A percentile compares a stretch with the other conserved stretches of the same genome.
These are phyloP conservation scores for Zanthoxylum bungeanum DNA, from an alignment of 345 rosid genomes.

Conservation along the genomic window DNA sequence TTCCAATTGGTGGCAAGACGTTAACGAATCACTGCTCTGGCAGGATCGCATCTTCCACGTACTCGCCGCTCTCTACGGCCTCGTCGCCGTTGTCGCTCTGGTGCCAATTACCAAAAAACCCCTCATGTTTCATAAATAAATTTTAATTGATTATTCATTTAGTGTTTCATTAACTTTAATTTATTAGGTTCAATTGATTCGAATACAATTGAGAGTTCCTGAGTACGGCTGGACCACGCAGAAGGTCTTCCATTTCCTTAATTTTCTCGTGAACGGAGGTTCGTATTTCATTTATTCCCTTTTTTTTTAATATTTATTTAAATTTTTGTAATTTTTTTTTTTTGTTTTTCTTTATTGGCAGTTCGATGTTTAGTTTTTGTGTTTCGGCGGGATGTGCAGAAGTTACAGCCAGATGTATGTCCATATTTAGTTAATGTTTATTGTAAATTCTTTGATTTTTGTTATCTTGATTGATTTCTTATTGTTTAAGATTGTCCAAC, in stretches of 20 bases:
- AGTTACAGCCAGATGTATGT: constrained; percentile 56
- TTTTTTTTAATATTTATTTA: not conserved
- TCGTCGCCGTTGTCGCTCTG: constrained; percentile 72
- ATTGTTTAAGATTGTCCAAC: constrained; percentile 58
- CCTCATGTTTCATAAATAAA: no score
- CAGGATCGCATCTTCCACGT: constrained; percentile 80
- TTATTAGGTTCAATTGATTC: constrained; percentile 68
- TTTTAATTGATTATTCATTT: no score
- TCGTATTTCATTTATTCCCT: constrained; percentile 14
- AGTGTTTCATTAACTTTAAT: not conserved
- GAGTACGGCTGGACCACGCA: constrained; percentile 98
- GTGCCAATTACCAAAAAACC: no score
- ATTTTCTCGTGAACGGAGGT: constrained; percentile 92
- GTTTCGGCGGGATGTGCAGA: constrained; percentile 61
- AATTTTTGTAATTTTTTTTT: not conserved
- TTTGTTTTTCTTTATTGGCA: constrained; percentile 25
- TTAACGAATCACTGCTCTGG: constrained; percentile 66
- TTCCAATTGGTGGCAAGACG: constrained; percentile 66
- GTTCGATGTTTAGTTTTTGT: constrained; percentile 70
- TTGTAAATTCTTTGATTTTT: not conserved
- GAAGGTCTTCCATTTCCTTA: constrained; percentile 91
- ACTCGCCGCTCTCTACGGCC: constrained; percentile 64
- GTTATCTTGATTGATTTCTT: constrained; percentile 2
- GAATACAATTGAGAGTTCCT: constrained; percentile 88
- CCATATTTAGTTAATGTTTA: not conserved